Base-by-base conservation (phyloP, 2,329 filamentous ascomycete genomes). In the Pseudofabraea citricarpa region DNA sequence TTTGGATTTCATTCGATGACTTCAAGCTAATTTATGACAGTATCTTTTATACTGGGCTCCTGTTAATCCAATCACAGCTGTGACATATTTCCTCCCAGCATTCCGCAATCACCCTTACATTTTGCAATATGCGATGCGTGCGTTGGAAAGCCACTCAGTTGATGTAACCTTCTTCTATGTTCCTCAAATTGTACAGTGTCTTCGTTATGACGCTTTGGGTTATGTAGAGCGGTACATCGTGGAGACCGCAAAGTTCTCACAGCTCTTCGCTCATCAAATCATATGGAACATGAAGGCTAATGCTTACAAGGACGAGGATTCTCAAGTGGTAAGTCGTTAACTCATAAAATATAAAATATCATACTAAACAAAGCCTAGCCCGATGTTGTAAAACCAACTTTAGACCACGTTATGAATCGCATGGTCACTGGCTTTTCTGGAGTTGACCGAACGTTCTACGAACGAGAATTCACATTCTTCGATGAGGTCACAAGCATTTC, bases 231-330 rank as follows among this genome's bases (percentile, higher is more conserved):
- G 91, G 35, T 98, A 96, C 60, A 97, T 98, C 43, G 75, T 97
- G 13, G 93, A 99, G 68, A 96, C 94, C 1, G 93, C 90, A 1
- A 91, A 94, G 56, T 90, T 95, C 59, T 97, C 93, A n/a, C 93
- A 97, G 64, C 71, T 97, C 7, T 98, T 98, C 65, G 91, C 94
- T 2, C 94, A 99, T 64, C 93, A 99, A 59, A 97, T 98, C 54
- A 98, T 99, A 61, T 99, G 94, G 93, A 99, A 98, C 63, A 98
- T 99, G 85, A 98, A 97, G 64, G 93, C 93, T 23, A 99, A 98
- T 64, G 87, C 90, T 1, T 98, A 87, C 74, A 98, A 96, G 64
- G 94, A 98, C 53, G 91, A 98, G 57, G 89, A 96, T 54, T 90
- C 85, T 12, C 81, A 85, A 56, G 79, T 95, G 50, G 83, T 87